These are phyloP conservation scores for Globisporangium carolinianum DNA, from an alignment of 352 stramenopile species.

Conservation along the genomic window DNA sequence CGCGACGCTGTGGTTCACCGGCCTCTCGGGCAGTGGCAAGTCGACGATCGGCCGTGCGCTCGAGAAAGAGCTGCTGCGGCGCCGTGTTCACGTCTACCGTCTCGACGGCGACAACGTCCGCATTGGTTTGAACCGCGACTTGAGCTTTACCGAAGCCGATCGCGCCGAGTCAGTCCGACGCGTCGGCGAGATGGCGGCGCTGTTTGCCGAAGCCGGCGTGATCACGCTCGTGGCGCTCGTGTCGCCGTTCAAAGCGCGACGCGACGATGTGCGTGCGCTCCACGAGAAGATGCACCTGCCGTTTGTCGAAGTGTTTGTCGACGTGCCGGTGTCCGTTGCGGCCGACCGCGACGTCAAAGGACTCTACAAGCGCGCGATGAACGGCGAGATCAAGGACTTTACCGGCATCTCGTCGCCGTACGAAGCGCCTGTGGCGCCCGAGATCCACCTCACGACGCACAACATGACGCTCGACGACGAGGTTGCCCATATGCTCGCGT, in stretches of 20 bases:
- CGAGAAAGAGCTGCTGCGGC: constrained; percentile 92
- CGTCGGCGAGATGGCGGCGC: constrained; percentile 93
- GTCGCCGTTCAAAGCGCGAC: constrained; percentile 91
- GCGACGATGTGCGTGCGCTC: constrained; percentile 92
- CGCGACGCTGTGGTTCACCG: constrained; percentile 98
- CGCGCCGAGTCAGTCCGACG: constrained; percentile 95
- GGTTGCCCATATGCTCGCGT: constrained; percentile 53
- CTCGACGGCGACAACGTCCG: constrained; percentile 98
- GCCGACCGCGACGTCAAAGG: constrained; percentile 97
- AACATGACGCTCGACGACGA: constrained; percentile 92
- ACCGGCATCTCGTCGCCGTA: constrained; percentile 98
- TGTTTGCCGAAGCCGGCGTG: constrained; percentile 95
- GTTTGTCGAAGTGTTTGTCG: constrained; percentile 99
- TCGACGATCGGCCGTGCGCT: constrained; percentile 96
- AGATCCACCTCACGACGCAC: constrained; percentile 94
- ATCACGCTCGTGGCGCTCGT: constrained; percentile 98
- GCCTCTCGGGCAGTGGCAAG: constrained; percentile 96
- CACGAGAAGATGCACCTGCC: constrained; percentile 90
- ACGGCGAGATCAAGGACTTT: constrained; percentile 97
- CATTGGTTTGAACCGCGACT: constrained; percentile 96
- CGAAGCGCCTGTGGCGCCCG: constrained; percentile 89
- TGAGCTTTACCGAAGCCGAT: constrained; percentile 94
- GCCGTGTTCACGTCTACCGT: constrained; percentile 95
- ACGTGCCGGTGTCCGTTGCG: constrained; percentile 95
- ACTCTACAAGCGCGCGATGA: constrained; percentile 90